phyloP scores from a whole-genome alignment of 805 yeast genomes.

The Crinitomyces ghanaensis region DNA sequence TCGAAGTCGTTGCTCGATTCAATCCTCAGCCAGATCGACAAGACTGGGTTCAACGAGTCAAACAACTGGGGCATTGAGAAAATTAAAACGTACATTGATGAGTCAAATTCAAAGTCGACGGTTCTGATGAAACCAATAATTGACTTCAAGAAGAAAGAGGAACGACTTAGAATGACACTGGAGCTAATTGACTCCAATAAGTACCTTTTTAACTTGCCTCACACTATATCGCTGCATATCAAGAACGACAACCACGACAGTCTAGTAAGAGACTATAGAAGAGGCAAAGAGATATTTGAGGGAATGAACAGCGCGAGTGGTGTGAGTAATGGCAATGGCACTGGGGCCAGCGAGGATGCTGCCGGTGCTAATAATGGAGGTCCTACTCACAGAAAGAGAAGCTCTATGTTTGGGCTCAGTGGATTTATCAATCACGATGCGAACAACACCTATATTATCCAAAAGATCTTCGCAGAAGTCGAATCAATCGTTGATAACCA shows the following conservation, averaged over 20 bases:
- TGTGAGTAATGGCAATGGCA: background rate
- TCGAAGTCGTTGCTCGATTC: constrained; percentile 54
- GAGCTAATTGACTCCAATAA: constrained; percentile 42
- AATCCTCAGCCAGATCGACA: constrained; percentile 42
- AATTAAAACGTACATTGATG: constrained; percentile 30
- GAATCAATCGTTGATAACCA: constrained; percentile 43
- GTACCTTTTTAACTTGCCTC: constrained; percentile 47
- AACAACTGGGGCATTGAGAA: constrained; percentile 26
- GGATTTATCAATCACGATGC: constrained; percentile 13
- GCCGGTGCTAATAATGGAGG: no score
- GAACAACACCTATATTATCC: constrained; percentile 31
- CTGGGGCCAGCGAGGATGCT: no score
- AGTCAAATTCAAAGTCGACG: constrained; percentile 43
- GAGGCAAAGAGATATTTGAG: constrained; percentile 31
- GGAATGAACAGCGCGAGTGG: constrained; percentile 14
- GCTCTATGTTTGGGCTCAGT: no score
- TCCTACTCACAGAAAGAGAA: no score
- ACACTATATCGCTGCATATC: constrained; percentile 32
- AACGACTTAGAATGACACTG: constrained; percentile 38
- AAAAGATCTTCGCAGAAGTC: constrained; percentile 46
- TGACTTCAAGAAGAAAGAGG: constrained; percentile 37
- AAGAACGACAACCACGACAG: constrained; percentile 44
- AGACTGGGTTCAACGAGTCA: constrained; percentile 24
- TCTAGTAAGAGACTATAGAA: constrained; percentile 44
- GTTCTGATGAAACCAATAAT: constrained; percentile 49